Evolutionary conservation across 2,329 filamentous ascomycete species (phyloP).

Genomic region (Knufia petricola): DNA sequence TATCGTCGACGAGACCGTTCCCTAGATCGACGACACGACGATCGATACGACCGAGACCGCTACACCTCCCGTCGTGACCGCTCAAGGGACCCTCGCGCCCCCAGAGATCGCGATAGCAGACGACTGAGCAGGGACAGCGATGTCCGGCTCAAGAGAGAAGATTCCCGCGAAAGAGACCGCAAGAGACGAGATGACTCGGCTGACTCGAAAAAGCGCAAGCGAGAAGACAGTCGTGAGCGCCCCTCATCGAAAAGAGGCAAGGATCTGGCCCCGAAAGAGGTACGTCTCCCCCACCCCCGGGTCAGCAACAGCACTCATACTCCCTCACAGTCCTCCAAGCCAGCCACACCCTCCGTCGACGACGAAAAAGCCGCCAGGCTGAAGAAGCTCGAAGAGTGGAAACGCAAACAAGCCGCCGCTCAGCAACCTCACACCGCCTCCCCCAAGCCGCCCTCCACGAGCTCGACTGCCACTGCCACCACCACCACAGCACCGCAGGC

Average conservation of each 20-base stretch:
- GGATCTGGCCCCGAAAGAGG: slow-evolving; percentile 47
- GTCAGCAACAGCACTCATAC: slow-evolving; percentile 21
- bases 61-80: slow-evolving; percentile 55
- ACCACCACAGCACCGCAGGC: slow-evolving; percentile 47
- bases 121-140: slow-evolving; percentile 60
- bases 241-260: slow-evolving; percentile 40
- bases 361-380: slow-evolving; percentile 72
- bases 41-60: slow-evolving; percentile 55
- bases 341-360: slow-evolving; percentile 47
- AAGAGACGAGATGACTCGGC: slow-evolving; percentile 59
- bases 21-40: slow-evolving; percentile 41
- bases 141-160: slow-evolving; percentile 60
- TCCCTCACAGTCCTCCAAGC: slow-evolving; percentile 44
- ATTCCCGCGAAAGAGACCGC: slow-evolving; percentile 55
- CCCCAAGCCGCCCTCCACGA: slow-evolving; percentile 33
- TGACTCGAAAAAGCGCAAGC: slow-evolving; percentile 60
- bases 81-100: slow-evolving; percentile 56
- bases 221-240: slow-evolving; percentile 54
- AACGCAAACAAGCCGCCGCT: slow-evolving; percentile 65
- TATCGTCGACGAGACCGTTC: slow-evolving; percentile 63
- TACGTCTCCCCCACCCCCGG: slow-evolving; percentile 33
- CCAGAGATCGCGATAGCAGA: slow-evolving; percentile 43
- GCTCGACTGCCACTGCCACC: slow-evolving; percentile 42
- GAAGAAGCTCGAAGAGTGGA: slow-evolving; percentile 82
- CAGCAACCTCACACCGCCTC: slow-evolving; percentile 37